Evolutionary conservation across 805 yeast genomes (phyloP).

Genomic region (Candida coquimbonensis): DNA sequence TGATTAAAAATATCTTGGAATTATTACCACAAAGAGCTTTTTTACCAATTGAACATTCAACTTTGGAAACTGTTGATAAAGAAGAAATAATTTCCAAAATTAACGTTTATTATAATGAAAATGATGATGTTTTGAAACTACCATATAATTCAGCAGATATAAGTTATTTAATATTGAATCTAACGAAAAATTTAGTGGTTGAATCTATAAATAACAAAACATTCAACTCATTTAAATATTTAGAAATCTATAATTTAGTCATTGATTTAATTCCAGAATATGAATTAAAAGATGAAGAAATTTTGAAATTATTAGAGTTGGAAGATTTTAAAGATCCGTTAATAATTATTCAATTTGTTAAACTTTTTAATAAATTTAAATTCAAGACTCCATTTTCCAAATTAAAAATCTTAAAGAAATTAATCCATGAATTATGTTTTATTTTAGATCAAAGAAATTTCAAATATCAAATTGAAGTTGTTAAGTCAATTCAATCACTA

Average conservation of each 20-base stretch:
- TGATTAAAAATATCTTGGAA: constrained; percentile 39
- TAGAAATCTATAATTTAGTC: constrained; percentile 30
- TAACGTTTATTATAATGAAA: constrained; percentile 27
- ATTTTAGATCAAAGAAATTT: constrained; percentile 6
- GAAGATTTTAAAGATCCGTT: constrained; percentile 8
- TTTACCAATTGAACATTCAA: constrained; percentile 43
- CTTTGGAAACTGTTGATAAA: constrained; percentile 9
- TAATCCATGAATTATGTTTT: constrained; percentile 17
- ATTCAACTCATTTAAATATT: constrained; percentile 21
- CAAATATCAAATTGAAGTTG: constrained; percentile 63
- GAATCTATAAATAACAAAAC: constrained; percentile 16
- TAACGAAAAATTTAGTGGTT: constrained; percentile 23
- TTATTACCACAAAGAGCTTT: constrained; percentile 60
- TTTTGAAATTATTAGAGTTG: constrained; percentile 23
- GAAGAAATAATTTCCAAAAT: constrained; percentile 25
- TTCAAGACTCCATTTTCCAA: constrained; percentile 22
- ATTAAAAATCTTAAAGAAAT: constrained; percentile 11
- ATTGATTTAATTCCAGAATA: constrained; percentile 41
- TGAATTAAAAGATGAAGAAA: constrained; percentile 28
- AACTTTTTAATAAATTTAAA: constrained; percentile 24
- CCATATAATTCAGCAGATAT: constrained; percentile 40
- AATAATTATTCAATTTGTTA: constrained; percentile 23
- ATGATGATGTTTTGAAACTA: constrained; percentile 22
- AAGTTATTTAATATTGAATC: constrained; percentile 32
- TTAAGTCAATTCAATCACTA: constrained; percentile 55